Base-by-base conservation (phyloP, 192 early-diverging fungal genomes). In the Funneliformis geosporum region DNA sequence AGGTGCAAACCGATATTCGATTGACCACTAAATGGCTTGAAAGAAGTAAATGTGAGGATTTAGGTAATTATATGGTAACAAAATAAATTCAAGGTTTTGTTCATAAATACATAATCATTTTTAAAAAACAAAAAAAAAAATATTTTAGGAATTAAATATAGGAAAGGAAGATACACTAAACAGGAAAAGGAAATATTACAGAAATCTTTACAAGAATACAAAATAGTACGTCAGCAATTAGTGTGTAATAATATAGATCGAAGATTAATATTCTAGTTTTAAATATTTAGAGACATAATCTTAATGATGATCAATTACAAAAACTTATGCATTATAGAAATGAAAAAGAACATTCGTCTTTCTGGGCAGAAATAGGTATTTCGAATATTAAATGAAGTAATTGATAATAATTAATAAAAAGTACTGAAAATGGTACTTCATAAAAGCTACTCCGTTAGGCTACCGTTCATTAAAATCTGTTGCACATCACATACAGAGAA, bases 331-430 rank as follows among this genome's bases (percentile, higher is more conserved):
- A 40, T 71, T 44, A 60, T 27, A 12, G 47, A 5, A 79, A 79
- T 27, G 55, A 65, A 50, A 77, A 74, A n/a, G 83, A 80, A 18
- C 75, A 82, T n/a, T 60, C 76, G 40, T 46, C 68, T 8, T 67
- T 84, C 4, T 84, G 83, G 83, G 69, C 55, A 16, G 64, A 80
- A 27, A 80, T 84, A 47, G 81, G 83, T 84, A 82, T 55, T 47
- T 59, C 14, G 10, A 40, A 11, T 66, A 28, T 25, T 2, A 23
- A 33, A 39, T 27, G 25, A 11, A 25, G 11, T 21, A 23, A 4
- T 27, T 33, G 10, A 42, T 79, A 42, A 66, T 38, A 55, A 64
- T 62, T 38, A 9, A 1, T 64, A 8, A 33, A 47, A 8, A 40
- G 68, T 12, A 18, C 40, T 68, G 25, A 60, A 38, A 61, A 23